phyloP scores from a whole-genome alignment of 1,284 basidiomycete genomes.

The Ustilago curta region DNA sequence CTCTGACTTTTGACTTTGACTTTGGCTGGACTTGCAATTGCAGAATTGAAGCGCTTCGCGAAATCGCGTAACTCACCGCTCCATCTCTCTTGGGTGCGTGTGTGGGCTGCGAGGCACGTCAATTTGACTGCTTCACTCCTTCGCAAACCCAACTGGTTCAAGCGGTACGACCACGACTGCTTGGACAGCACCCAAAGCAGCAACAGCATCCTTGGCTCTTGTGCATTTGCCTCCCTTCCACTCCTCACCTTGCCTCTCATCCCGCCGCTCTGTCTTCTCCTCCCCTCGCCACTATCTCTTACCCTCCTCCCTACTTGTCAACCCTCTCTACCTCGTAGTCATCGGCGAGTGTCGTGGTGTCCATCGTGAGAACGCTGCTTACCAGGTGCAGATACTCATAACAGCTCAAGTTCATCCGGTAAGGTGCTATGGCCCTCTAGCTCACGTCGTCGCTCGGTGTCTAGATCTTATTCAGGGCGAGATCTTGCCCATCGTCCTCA shows the following conservation, averaged over 20 bases:
- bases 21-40: neutral
- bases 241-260: neutral
- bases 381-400: neutral
- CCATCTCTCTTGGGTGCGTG: neutral
- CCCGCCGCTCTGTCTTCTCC: neutral
- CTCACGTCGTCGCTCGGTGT: slow-evolving; percentile 1
- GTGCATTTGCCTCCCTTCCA: neutral
- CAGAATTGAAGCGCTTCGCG: slow-evolving; percentile 1
- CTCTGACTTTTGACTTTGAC: neutral
- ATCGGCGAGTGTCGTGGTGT: neutral
- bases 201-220: neutral
- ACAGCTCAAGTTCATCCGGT: neutral
- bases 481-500: slow-evolving; percentile 1
- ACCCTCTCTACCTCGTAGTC: slow-evolving; percentile 1
- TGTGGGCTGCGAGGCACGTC: slow-evolving; percentile 8
- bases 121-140: slow-evolving; percentile 5
- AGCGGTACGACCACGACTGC: slow-evolving; percentile 4
- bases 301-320: neutral
- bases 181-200: neutral
- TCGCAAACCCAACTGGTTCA: slow-evolving; percentile 5
- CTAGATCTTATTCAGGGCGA: slow-evolving; percentile 10
- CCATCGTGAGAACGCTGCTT: neutral
- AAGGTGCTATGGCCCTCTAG: slow-evolving; percentile 14
- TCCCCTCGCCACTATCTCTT: neutral
- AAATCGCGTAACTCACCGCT: slow-evolving; percentile 4